Evolutionary conservation across 768 basidiomycete genomes (phyloP).

Genomic region (Collybia sordida): DNA sequence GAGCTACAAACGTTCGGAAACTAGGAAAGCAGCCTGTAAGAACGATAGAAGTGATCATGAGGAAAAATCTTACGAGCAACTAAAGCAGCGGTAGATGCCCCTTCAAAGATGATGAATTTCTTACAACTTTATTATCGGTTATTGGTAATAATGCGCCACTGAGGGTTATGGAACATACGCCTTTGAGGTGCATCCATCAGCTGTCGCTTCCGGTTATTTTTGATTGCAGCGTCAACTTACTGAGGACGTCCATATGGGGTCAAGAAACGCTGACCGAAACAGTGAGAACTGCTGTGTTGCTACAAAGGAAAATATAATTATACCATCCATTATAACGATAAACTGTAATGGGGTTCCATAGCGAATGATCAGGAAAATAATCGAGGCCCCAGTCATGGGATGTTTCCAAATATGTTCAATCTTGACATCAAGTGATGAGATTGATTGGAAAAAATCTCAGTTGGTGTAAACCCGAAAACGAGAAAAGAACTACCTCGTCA

Average conservation of each 20-base stretch:
- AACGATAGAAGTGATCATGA: not conserved
- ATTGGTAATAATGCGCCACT: too few relatives aligned
- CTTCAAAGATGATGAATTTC: constrained; percentile 27
- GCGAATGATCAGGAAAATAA: constrained; percentile 17
- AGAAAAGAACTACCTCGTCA: constrained; percentile 1
- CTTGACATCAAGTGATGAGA: too few relatives aligned
- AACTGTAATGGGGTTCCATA: constrained; percentile 27
- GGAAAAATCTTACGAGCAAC: constrained; percentile 18
- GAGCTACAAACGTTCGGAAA: constrained; percentile 20
- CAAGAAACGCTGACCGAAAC: constrained; percentile 17
- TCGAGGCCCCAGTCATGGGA: constrained; percentile 18
- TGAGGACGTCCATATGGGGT: constrained; percentile 17
- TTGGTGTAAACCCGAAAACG: too few relatives aligned
- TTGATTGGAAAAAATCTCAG: not conserved
- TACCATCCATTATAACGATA: constrained; percentile 22
- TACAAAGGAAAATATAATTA: not conserved
- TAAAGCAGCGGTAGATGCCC: constrained; percentile 22
- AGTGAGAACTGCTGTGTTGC: not conserved
- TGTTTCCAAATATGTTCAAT: constrained; percentile 27
- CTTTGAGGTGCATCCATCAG: not conserved
- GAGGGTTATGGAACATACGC: too few relatives aligned
- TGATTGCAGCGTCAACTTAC: constrained; percentile 6
- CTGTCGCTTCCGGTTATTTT: not conserved
- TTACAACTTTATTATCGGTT: constrained; percentile 14
- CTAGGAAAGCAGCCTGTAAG: constrained; percentile 3